phyloP scores from a whole-genome alignment of 2,329 filamentous ascomycete species.

The Alternaria brassicicola region DNA sequence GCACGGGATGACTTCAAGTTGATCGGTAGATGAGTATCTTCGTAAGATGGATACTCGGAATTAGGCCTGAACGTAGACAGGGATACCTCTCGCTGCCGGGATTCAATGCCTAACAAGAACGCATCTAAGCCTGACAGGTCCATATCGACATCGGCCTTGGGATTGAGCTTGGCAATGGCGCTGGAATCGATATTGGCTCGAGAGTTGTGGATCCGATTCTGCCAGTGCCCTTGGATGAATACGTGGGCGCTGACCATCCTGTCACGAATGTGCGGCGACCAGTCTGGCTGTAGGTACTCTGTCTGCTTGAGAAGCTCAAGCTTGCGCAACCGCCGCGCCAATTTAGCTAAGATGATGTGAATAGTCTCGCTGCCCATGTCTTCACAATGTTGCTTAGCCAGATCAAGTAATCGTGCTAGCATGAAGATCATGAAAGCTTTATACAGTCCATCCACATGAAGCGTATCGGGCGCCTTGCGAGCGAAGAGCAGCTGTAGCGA shows the following conservation, averaged over 20 bases:
- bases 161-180: constrained; percentile 14
- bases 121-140: constrained; percentile 21
- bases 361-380: constrained; percentile 17
- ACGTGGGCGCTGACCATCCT: constrained; percentile 9
- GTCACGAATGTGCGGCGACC: constrained; percentile 2
- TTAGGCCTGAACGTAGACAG: constrained; percentile 19
- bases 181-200: constrained; percentile 6
- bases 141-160: constrained; percentile 25
- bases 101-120: constrained; percentile 19
- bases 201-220: neutral
- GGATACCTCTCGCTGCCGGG: constrained; percentile 1
- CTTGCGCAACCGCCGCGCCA: constrained; percentile 32
- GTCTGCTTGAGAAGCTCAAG: constrained; percentile 20
- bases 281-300: constrained; percentile 3
- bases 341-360: constrained; percentile 26
- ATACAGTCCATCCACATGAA: constrained; percentile 44
- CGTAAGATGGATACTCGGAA: constrained; percentile 12
- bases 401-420: constrained; percentile 51
- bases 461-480: constrained; percentile 25
- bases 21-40: constrained; percentile 11
- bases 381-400: neutral
- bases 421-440: constrained; percentile 60
- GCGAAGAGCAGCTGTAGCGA: constrained; percentile 51
- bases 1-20: neutral
- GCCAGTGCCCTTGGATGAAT: constrained; percentile 23